Evolutionary conservation across 306 rosid species (phyloP).

Genomic region (Prunus mongolica): DNA sequence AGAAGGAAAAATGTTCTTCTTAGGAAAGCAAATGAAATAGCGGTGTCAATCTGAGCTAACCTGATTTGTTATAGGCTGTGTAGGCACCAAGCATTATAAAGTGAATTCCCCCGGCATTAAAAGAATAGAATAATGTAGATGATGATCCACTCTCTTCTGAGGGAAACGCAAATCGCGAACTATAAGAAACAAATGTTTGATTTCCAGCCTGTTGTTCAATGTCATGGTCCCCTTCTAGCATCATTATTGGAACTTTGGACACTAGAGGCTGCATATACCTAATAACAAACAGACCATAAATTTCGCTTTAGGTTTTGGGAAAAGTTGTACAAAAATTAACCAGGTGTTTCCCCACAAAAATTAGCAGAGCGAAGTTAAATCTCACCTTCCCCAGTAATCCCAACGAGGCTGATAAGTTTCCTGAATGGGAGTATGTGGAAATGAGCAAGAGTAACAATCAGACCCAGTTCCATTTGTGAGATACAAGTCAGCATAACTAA

Average conservation of each 20-base stretch:
- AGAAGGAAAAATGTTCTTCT: background rate
- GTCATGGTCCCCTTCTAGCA: slow-evolving; percentile 90
- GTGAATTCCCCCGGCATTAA: slow-evolving; percentile 91
- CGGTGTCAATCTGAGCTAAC: slow-evolving; percentile 19
- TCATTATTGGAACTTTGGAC: slow-evolving; percentile 79
- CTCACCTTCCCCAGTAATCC: slow-evolving; percentile 96
- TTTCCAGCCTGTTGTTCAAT: slow-evolving; percentile 69
- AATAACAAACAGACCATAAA: slow-evolving; percentile 8
- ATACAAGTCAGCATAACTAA: slow-evolving; percentile 64
- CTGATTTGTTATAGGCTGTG: slow-evolving; percentile 49
- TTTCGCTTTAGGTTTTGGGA: background rate
- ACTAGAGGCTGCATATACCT: slow-evolving; percentile 85
- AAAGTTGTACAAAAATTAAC: background rate
- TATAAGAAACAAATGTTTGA: slow-evolving; percentile 66
- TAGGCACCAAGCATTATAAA: slow-evolving; percentile 82
- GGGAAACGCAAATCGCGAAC: slow-evolving; percentile 82
- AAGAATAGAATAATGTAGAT: slow-evolving; percentile 76
- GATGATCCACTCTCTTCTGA: slow-evolving; percentile 75
- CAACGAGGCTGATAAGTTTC: slow-evolving; percentile 98
- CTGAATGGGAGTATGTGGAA: slow-evolving; percentile 64
- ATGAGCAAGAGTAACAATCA: slow-evolving; percentile 70
- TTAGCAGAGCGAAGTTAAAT: background rate
- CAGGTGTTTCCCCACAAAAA: background rate
- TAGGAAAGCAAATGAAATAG: background rate
- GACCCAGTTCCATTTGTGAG: slow-evolving; percentile 79